Evolutionary conservation across 345 rosid species (phyloP).

Genomic region (Excoecaria agallocha): DNA sequence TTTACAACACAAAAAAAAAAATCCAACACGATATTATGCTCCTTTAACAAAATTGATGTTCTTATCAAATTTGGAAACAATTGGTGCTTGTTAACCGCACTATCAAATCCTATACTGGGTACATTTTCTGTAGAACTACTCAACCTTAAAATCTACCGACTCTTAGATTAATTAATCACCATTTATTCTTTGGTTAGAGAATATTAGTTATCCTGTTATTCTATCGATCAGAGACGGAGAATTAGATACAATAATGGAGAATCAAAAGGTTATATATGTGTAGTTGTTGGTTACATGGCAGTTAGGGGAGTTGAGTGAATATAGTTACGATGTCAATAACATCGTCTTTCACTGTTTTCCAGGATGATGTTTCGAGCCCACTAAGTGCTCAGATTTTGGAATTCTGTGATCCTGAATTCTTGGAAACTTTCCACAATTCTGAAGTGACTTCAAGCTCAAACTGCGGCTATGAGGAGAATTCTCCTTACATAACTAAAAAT

Average conservation of each 20-base stretch:
- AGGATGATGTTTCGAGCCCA: conserved; percentile 84
- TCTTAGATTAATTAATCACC: neutral
- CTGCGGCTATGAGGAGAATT: conserved; percentile 54
- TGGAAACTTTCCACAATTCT: conserved; percentile 65
- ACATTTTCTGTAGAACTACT: conserved; percentile 3
- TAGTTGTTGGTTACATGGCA: neutral
- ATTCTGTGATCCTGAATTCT: conserved; percentile 58
- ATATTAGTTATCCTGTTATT: conserved; percentile 8
- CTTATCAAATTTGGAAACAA: conserved; percentile 28
- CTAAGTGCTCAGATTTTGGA: conserved; percentile 62
- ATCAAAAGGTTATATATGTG: conserved; percentile 4
- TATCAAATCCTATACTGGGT: conserved; percentile 8
- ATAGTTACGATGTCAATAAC: neutral
- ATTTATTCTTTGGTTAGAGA: conserved; percentile 5
- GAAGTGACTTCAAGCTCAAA: conserved; percentile 62
- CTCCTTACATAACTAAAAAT: conserved; percentile 34
- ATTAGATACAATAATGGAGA: conserved; percentile 29
- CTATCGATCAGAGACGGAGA: conserved; percentile 14
- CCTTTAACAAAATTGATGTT: conserved; percentile 15
- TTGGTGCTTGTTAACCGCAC: conserved; percentile 25
- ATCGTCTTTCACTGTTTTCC: conserved; percentile 22
- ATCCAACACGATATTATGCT: conserved; percentile 21
- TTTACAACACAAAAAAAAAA: conserved; percentile 26
- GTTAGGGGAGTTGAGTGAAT: neutral
- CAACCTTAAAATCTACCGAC: neutral